These are phyloP conservation scores for Ailanthus altissimus DNA, from an alignment of 345 rosid species.

Conservation along the genomic window DNA sequence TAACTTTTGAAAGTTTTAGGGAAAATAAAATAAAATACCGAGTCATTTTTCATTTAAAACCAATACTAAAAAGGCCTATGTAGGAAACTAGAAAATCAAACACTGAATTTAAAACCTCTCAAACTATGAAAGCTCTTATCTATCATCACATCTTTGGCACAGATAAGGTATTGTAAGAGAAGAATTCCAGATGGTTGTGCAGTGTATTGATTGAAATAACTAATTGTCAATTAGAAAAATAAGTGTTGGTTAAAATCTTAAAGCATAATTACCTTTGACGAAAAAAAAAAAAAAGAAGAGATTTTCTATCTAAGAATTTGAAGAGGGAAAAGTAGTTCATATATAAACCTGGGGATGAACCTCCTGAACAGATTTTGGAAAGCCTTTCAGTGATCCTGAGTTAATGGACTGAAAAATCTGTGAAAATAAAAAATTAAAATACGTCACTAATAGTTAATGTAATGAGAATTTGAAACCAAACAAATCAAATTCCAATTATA, in stretches of 20 bases:
- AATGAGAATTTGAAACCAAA: not conserved
- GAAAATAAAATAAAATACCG: not conserved
- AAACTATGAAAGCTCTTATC: conserved; percentile 98
- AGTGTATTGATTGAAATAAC: conserved; percentile 3
- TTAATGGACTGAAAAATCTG: conserved; percentile 88
- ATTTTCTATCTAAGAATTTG: not conserved
- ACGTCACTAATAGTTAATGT: not conserved
- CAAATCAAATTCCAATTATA: not conserved
- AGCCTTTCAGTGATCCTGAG: conserved; percentile 79
- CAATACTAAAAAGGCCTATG: not conserved
- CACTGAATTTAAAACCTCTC: too few species aligned
- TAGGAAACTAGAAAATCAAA: not conserved
- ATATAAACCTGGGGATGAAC: conserved; percentile 53
- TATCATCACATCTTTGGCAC: conserved; percentile 64
- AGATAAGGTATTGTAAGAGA: conserved; percentile 68
- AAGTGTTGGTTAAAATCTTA: not conserved
- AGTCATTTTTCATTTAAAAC: not conserved
- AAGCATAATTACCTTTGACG: not conserved
- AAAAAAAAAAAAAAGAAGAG: not conserved
- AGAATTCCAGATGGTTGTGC: not conserved
- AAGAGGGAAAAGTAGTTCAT: conserved; percentile 22
- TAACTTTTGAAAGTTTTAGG: not conserved
- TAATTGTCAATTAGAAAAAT: not conserved
- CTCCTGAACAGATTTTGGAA: conserved; percentile 51
- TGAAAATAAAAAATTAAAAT: conserved; percentile 18